Conservation (phyloP, 2,329 filamentous ascomycete species). For the Phialophora chinensis region DNA sequence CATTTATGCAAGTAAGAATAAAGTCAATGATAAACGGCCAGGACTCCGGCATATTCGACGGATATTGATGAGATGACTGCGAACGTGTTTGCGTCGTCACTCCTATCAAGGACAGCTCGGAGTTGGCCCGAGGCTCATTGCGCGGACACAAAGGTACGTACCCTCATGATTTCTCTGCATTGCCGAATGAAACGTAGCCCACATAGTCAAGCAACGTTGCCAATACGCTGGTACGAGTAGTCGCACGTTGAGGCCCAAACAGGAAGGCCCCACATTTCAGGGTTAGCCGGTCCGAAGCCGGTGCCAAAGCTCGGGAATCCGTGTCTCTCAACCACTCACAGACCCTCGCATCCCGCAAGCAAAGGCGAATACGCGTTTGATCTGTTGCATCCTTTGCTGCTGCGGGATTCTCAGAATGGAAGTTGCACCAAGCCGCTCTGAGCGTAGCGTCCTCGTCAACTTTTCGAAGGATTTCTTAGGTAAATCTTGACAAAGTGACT, state of each 20-base stretch:
- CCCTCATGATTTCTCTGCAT: neutral
- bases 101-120: neutral
- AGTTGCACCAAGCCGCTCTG: slow-evolving; percentile 4
- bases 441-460: neutral
- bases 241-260: neutral
- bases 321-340: neutral
- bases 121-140: neutral
- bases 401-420: neutral
- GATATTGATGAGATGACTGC: neutral
- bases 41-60: neutral
- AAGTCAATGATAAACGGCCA: neutral
- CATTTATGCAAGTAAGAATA: neutral
- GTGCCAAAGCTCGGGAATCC: neutral
- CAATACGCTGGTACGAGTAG: no score
- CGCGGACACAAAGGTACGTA: neutral
- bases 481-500: slow-evolving; percentile 15
- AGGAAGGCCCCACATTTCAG: slow-evolving; percentile 1
- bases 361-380: neutral
- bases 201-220: neutral
- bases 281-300: neutral
- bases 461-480: neutral
- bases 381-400: neutral
- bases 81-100: neutral
- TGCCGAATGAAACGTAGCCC: neutral
- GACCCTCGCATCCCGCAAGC: neutral